phyloP scores from a whole-genome alignment of 176 grass and related monocot genomes.

The Carex parvula region DNA sequence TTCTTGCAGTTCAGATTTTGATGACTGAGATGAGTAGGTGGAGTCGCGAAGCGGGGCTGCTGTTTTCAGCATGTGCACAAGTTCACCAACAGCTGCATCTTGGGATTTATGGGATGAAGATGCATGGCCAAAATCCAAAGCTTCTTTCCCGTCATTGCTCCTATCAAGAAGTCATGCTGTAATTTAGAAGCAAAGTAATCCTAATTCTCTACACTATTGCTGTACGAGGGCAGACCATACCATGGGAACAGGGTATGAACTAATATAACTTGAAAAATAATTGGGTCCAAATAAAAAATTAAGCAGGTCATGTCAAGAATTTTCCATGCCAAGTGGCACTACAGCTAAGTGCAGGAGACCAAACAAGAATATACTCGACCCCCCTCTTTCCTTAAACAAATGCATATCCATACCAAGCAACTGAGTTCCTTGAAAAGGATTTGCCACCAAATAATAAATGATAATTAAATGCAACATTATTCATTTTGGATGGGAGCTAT shows the following conservation, averaged over 20 bases:
- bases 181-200: background rate
- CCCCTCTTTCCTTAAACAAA: background rate
- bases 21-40: conserved; percentile 44
- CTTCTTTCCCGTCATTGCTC: conserved; percentile 66
- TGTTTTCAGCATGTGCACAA: conserved; percentile 61
- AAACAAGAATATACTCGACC: background rate
- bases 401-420: background rate
- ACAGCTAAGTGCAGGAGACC: background rate
- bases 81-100: conserved; percentile 69
- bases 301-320: background rate
- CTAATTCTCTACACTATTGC: background rate
- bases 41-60: conserved; percentile 57
- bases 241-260: background rate
- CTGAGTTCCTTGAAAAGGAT: background rate
- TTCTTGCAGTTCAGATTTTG: conserved; percentile 37
- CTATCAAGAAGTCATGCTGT: conserved; percentile 26
- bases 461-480: background rate
- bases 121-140: conserved; percentile 34
- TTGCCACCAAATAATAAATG: background rate
- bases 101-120: conserved; percentile 72
- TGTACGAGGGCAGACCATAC: background rate
- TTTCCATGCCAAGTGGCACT: background rate
- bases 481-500: background rate
- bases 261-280: background rate
- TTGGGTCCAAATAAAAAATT: conserved; percentile 4